Evolutionary conservation across 768 basidiomycete genomes (phyloP), one percentile per base, ranked within the genome.

Genomic region (Hirschioporus abietinus): DNA sequence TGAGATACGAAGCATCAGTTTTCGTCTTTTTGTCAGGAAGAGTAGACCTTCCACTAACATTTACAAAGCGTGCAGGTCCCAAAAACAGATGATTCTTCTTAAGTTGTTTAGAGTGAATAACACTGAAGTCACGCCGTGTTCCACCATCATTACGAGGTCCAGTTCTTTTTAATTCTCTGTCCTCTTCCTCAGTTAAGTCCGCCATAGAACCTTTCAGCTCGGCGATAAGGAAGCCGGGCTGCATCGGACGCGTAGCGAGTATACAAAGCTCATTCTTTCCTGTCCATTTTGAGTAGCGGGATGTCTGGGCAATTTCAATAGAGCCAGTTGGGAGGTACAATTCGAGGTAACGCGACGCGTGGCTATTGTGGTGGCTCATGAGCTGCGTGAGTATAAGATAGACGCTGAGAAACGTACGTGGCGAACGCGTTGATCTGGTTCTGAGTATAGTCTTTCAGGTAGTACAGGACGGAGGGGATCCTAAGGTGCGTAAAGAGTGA

Each of bases 201-300:
- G 93, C 93, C 90, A 95, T 91, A 10, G 93, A 94, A 36, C 93
- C 93, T 75, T 94, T 93, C 63, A 95, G 82, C 73, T 95, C 93
- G n/a, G 85, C 86, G 68, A 95, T 88, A 68, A 92, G 91, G 64
- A 83, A 77, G 67, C 92, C 90, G 24, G 88, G 83, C 26, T 80
- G 78, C 30, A 94, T 82, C 57, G 83, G 76, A 26, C 89, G 88
- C 23, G 93, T 94, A 34, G 93, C 93, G 63, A 94, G 83, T 64
- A 94, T 93, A 71, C 93, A 95, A 17, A 95, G 78, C 74, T 95
- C 93, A 34, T 91, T 91, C 78, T 95, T 95, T 71, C 93, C 93
- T 34, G 93, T 95, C 67, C 84, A 86, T 77, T 92, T 89, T 58
- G 92, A 88, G 75, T 95, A 95, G 27, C 93, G 87, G 30, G 91